Percentiles rank a stretch among this genome's conserved stretches.
These are phyloP conservation scores for Conoideocrella luteorostrata DNA, from an alignment of 2,329 filamentous ascomycete species.

Conservation along the genomic window DNA sequence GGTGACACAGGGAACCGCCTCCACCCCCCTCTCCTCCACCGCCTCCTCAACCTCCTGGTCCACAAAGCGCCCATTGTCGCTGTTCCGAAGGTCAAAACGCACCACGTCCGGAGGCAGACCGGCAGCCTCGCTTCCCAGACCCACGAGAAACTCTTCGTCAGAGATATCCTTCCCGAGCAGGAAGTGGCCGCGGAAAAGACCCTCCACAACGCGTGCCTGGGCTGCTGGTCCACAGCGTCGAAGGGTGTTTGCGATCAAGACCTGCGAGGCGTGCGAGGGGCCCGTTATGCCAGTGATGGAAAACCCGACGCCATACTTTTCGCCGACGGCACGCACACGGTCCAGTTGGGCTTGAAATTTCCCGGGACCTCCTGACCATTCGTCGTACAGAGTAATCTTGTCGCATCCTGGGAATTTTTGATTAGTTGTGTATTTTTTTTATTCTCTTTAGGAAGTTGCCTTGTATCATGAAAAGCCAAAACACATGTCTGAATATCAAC, in stretches of 20 bases:
- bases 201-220: constrained; percentile 34
- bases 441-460: no score
- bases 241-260: constrained; percentile 38
- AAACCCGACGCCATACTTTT: constrained; percentile 32
- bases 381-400: constrained; percentile 31
- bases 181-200: constrained; percentile 37
- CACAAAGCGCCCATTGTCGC: constrained; percentile 19
- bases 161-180: constrained; percentile 35
- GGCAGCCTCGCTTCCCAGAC: constrained; percentile 24
- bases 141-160: constrained; percentile 30
- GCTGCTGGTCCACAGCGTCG: constrained; percentile 20
- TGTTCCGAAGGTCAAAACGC: constrained; percentile 22
- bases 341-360: constrained; percentile 21
- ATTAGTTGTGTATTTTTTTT: no score
- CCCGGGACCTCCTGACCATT: constrained; percentile 19
- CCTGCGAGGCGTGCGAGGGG: constrained; percentile 38
- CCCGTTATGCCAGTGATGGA: constrained; percentile 36
- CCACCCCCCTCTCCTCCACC: constrained; percentile 33
- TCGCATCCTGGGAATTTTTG: constrained; percentile 20
- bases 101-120: constrained; percentile 23
- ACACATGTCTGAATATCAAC: no score
- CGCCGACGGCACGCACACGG: constrained; percentile 26
- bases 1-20: constrained; percentile 67
- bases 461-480: no score
- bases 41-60: constrained; percentile 25